Base-by-base conservation (phyloP, 768 basidiomycete genomes). In the Russula lepida region DNA sequence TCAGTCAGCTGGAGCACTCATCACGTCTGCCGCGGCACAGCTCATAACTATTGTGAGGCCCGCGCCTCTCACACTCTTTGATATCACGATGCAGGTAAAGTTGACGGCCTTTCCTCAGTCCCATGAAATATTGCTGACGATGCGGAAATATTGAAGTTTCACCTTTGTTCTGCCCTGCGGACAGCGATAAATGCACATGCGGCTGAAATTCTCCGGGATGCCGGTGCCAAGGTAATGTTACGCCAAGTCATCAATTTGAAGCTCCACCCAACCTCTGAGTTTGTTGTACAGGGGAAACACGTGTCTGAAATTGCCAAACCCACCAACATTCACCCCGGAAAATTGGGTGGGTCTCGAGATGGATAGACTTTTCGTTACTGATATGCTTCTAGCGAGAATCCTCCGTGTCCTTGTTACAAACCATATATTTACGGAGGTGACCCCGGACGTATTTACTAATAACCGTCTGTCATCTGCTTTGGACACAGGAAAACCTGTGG, bases 271-370 rank as follows among this genome's bases (percentile, higher is more conserved):
- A 41, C 21, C 7, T 21, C n/a, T 25, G 33, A n/a, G n/a, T n/a
- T 44, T 3, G n/a, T n/a, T 21, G n/a, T n/a, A n/a, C n/a, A 66
- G 66, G 66, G 66, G 15, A 39, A 52, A 23, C 76, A 78, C 37
- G 69, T 71, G n/a, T 60, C 70, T 11, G 74, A 76, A 2, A 76
- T 78, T 48, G 74, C 72, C 15, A 68, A 64, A 21, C 71, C 68
- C 32, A 71, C 69, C 44, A 66, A 66, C 6, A 54, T 59, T n/a
- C 51, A 64, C 21, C 56, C 59, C 4, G 51, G 47, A 4, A 66
- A 65, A 37, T 35, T 66, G 6, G 62, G 66, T 66, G 35, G 2
- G 66, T 67, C 65, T 9, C 69, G 72, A 1, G 27, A n/a, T n/a
- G n/a, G n/a, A n/a, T n/a, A n/a, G n/a, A n/a, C n/a, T n/a, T n/a